phyloP scores from a whole-genome alignment of 1,284 basidiomycete species.

The Cutaneotrichosporon spelunceum region DNA sequence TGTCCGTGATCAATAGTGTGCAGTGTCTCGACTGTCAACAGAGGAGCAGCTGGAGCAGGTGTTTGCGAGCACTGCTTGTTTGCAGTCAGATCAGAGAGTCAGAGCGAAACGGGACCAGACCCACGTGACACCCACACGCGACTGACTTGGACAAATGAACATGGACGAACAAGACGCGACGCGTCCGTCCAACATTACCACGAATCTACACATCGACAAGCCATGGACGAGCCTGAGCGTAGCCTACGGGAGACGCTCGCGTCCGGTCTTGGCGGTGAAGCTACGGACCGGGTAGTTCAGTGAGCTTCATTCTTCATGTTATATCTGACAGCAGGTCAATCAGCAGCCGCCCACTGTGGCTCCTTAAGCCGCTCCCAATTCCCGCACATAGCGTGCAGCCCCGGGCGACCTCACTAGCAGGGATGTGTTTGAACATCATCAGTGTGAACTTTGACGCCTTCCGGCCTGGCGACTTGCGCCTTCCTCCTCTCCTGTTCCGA shows the following conservation, averaged over 20 bases:
- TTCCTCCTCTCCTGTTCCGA: constrained; percentile 24
- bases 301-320: not conserved
- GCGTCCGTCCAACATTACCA: not conserved
- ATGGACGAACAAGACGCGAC: not conserved
- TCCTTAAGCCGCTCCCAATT: constrained; percentile 36
- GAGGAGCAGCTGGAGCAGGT: too few species aligned
- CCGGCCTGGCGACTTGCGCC: constrained; percentile 22
- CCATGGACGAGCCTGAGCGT: constrained; percentile 51
- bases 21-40: too few species aligned
- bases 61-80: too few species aligned
- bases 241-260: constrained; percentile 49
- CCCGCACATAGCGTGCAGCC: not conserved
- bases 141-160: not conserved
- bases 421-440: constrained; percentile 30
- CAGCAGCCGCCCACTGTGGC: constrained; percentile 34
- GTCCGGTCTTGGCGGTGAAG: constrained; percentile 22
- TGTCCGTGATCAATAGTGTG: too few species aligned
- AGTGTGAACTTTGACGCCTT: constrained; percentile 33
- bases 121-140: not conserved
- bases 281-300: constrained; percentile 17
- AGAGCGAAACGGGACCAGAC: not conserved
- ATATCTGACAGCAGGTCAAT: constrained; percentile 19
- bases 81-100: too few species aligned
- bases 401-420: constrained; percentile 27
- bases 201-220: too few species aligned